Base-by-base conservation (phyloP, 2,329 filamentous ascomycete genomes). In the Arthrobotrys sinensis region DNA sequence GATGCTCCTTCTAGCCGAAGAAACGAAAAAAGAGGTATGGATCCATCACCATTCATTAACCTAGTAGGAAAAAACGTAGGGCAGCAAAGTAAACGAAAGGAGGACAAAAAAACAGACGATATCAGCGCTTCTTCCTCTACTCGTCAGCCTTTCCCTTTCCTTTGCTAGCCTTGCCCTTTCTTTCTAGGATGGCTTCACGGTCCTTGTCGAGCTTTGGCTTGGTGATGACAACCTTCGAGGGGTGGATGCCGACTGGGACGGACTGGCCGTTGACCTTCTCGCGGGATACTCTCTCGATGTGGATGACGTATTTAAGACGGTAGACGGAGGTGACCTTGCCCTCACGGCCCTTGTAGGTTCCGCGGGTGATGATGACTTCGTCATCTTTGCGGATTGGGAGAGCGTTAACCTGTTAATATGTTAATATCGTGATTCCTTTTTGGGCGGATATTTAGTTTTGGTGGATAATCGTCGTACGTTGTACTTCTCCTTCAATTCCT, bases 181-280 rank as follows among this genome's bases (percentile, higher is more conserved):
- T 91, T 88, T 93, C 92, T 83, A 96, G 89, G 85, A 96, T 96
- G 86, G 88, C 88, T 90, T 96, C 93, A 83, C 93, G 92, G 88
- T 96, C 93, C 91, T 96, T 95, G 90, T 96, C 93, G 84, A 97
- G 90, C 92, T 98, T 97, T 87, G 98, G 90, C 91, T 97, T 97
- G 88, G 92, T 97, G 89, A 99, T 92, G 88, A 97, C 91, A 83
- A 97, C 93, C 88, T 98, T 98, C 88, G 92, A 96, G 84, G 96
- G 92, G 88, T 95, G 92, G 87, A 99, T 91, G 86, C 93, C 93
- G 85, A 98, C 89, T 81, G 95, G 95, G 73, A 98, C 94, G 86
- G 91, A 92, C 89, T 97, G 94, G 88, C 96, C 95, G 86, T 94
- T 96, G 86, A 90, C 92, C 92, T 99, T 99, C 87, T 99, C 96